A percentile compares a stretch with the other conserved stretches of the same genome.
Evolutionary conservation across 352 stramenopile genomes (phyloP).

Genomic region (Detonula confervacea): DNA sequence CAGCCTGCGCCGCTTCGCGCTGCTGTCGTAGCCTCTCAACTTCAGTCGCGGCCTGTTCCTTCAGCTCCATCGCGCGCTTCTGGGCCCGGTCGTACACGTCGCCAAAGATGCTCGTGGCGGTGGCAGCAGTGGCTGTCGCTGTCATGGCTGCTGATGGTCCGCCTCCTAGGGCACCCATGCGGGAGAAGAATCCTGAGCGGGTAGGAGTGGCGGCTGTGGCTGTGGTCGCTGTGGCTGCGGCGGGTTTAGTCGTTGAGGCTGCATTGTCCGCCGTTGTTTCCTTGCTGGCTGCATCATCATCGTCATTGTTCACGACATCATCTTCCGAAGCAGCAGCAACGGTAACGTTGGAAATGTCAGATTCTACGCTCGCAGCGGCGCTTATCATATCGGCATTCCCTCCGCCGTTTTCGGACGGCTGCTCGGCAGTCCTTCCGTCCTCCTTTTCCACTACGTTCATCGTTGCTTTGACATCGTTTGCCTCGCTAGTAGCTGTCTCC

Average conservation of each 20-base stretch:
- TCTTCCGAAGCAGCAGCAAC: not conserved
- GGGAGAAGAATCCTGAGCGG: constrained; percentile 36
- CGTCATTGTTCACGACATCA: not conserved
- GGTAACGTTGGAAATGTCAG: not conserved
- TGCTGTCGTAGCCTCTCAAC: constrained; percentile 27
- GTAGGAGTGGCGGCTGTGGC: not conserved
- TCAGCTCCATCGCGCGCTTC: constrained; percentile 17
- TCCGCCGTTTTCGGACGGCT: too few species aligned
- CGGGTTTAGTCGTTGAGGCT: not conserved
- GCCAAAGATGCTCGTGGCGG: constrained; percentile 1
- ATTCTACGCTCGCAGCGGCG: too few species aligned
- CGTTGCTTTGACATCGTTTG: too few species aligned
- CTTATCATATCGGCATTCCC: too few species aligned
- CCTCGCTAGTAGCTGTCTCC: too few species aligned
- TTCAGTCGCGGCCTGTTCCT: constrained; percentile 19
- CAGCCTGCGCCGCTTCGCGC: not conserved
- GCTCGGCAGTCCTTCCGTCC: too few species aligned
- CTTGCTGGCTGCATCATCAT: not conserved
- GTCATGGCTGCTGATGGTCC: not conserved
- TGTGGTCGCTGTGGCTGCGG: not conserved
- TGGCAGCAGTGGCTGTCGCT: not conserved
- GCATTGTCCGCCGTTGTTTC: too few species aligned
- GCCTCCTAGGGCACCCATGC: constrained; percentile 15
- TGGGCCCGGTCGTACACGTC: constrained; percentile 35
- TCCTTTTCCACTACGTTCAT: not conserved